These are phyloP conservation scores for Capsella rubella DNA, from an alignment of 441 rosid genomes.

Conservation along the genomic window DNA sequence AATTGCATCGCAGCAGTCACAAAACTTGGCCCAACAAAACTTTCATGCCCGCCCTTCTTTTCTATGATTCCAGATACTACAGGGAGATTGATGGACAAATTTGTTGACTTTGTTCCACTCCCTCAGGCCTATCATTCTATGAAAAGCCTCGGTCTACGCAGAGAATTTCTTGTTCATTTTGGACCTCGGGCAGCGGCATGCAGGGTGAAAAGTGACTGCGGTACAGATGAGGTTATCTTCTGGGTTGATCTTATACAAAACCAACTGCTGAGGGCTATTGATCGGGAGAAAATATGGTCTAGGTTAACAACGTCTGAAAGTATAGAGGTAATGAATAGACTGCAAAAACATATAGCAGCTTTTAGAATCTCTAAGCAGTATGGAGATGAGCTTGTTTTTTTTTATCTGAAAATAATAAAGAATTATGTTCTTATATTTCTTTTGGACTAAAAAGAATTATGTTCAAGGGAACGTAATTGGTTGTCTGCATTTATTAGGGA, in stretches of 20 bases:
- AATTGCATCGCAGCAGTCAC: constrained; percentile 85
- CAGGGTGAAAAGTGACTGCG: constrained; percentile 67
- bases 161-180: constrained; percentile 96
- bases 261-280: constrained; percentile 86
- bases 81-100: constrained; percentile 91
- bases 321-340: constrained; percentile 77
- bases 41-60: constrained; percentile 78
- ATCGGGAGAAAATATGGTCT: constrained; percentile 98
- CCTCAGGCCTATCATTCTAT: constrained; percentile 71
- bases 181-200: constrained; percentile 93
- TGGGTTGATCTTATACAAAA: constrained; percentile 96
- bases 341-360: constrained; percentile 17
- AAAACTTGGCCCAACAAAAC: constrained; percentile 89
- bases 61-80: constrained; percentile 76
- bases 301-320: constrained; percentile 94
- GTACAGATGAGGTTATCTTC: constrained; percentile 86
- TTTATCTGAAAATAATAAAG: neutral
- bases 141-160: constrained; percentile 76
- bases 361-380: constrained; percentile 9
- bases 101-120: constrained; percentile 77
- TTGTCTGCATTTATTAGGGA: constrained; percentile 10
- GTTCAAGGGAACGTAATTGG: constrained; percentile 9
- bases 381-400: neutral
- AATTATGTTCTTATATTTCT: neutral
- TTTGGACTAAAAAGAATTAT: neutral